Evolutionary conservation across 2,329 filamentous ascomycete species (phyloP), one percentile per base, ranked within the genome.

Genomic region (Pyrenophora tritici-repentis): DNA sequence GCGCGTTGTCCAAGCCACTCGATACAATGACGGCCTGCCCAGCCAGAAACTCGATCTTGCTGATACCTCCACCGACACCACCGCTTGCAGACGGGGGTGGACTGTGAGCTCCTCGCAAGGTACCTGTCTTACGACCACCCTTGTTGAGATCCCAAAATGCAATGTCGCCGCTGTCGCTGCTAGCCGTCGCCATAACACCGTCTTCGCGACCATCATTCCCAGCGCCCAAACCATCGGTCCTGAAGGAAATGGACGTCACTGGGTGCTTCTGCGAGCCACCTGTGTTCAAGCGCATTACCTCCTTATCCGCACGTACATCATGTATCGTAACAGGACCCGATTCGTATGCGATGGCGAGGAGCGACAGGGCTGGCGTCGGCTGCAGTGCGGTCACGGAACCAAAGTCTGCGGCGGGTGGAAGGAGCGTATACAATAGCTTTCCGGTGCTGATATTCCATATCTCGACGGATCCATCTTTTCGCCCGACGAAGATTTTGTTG

Each of bases 391-490:
- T 95, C n/a, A 97, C 89, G 12, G 88, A 81, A 39, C 92, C 93
- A 61, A 84, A 87, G 44, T 86, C 81, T 2, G 86, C 79, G 7
- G 83, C 83, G 0, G 89, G 86, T 1, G 94, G 89, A 12, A 94
- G 78, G 43, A 99, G 87, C 2, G 91, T 95, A 73, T 97, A 95
- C 22, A 99, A 85, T 46, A 97, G 81, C 73, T 95, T 96, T 40
- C 81, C 92, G 3, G 90, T 96, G 70, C 89, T 95, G 54, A 99
- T 79, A 69, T 99, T 99, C 93, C 94, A 99, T 42, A 99, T 96
- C 69, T 99, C 94, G 7, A 97, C 87, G 73, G 86, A 88, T 6
- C 94, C 94, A 71, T 99, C 91, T 57, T 83, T 84, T 64, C 91
- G 86, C 8, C 91, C 95, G 2, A 91, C 89, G 59, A 97, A 91